Percentiles rank a stretch among this genome's conserved stretches.
Evolutionary conservation across 73 alveolate species (phyloP).

Genomic region (Paramecium octaurelia): DNA sequence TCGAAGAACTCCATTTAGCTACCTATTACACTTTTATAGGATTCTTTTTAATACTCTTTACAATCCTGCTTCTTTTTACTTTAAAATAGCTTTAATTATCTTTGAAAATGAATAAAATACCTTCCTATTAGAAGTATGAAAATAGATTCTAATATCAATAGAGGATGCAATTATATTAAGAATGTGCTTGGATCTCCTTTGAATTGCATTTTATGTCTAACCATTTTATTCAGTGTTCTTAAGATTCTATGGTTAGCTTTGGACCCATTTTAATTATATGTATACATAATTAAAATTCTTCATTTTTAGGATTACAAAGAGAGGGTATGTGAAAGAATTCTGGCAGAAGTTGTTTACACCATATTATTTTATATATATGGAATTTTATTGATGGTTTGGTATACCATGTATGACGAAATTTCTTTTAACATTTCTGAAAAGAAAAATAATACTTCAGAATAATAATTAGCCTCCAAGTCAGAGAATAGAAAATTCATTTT

Average conservation of each 20-base stretch:
- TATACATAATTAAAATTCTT: not conserved
- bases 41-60: not conserved
- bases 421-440: slow-evolving; percentile 20
- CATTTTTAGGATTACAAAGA: not conserved
- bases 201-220: slow-evolving; percentile 4
- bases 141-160: not conserved
- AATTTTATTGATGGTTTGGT: slow-evolving; percentile 34
- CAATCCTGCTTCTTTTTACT: not conserved
- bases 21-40: not conserved
- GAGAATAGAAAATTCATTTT: not conserved
- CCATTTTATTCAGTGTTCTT: not conserved
- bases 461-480: not conserved
- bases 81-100: not conserved
- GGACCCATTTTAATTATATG: slow-evolving; percentile 36
- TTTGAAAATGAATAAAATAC: not conserved
- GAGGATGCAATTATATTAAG: not conserved
- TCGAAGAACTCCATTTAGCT: not conserved
- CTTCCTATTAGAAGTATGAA: slow-evolving; percentile 12
- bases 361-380: slow-evolving; percentile 33
- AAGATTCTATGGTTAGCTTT: not conserved
- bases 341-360: slow-evolving; percentile 31
- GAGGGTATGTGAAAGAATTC: not conserved
- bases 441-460: not conserved
- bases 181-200: slow-evolving; percentile 14
- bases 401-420: slow-evolving; percentile 47